A percentile compares a stretch with the other conserved stretches of the same genome.
phyloP scores from a whole-genome alignment of 768 basidiomycete species.

The Pleurotus citrinopileatus region DNA sequence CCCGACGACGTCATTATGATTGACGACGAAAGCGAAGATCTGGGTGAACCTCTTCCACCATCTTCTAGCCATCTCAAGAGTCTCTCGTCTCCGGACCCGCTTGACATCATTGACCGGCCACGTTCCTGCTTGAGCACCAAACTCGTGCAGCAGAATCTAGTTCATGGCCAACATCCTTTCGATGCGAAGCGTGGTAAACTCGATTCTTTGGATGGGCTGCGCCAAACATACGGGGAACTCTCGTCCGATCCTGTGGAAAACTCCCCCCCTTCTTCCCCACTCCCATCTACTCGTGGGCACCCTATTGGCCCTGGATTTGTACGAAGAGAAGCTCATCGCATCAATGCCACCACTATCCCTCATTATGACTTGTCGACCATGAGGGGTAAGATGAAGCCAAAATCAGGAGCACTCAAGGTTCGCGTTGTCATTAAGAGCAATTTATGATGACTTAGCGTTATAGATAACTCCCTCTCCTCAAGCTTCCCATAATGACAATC shows the following conservation, averaged over 20 bases:
- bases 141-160: neutral
- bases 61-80: neutral
- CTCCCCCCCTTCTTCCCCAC: neutral
- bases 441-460: neutral
- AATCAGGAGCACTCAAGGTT: constrained; percentile 3
- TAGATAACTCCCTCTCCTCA: neutral
- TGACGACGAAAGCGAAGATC: constrained; percentile 11
- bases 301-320: neutral
- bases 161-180: neutral
- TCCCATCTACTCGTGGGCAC: neutral
- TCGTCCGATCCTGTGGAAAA: constrained; percentile 10
- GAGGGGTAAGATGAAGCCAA: neutral
- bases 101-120: neutral
- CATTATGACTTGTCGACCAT: neutral
- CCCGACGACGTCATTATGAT: constrained; percentile 8
- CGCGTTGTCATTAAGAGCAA: no score
- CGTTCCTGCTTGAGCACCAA: neutral
- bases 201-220: neutral
- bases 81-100: constrained; percentile 13
- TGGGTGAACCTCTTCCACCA: neutral
- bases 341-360: neutral
- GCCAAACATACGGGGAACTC: neutral
- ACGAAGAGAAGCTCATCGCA: neutral
- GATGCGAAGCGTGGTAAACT: neutral
- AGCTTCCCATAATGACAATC: no score